Base-by-base conservation (phyloP, 179 eudicot genomes). In the Corrigiola litoralis region DNA sequence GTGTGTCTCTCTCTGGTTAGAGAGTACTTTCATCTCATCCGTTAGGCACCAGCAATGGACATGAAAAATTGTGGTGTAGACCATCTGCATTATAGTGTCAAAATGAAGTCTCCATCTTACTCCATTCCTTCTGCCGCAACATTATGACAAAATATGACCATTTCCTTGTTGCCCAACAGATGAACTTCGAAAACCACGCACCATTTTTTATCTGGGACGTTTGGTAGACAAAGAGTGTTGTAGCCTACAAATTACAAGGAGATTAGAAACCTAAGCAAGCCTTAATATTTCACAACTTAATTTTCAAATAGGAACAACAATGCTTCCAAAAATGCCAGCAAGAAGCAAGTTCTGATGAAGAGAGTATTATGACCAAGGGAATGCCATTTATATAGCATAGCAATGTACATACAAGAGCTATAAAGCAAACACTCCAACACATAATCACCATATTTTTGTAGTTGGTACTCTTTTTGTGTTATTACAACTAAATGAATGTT, bases 91-190 rank as follows among this genome's bases (percentile, higher is more conserved):
- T n/a, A n/a, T n/a, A n/a, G n/a, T n/a, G n/a, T n/a, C n/a, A n/a
- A n/a, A n/a, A n/a, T n/a, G n/a, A n/a, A n/a, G n/a, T n/a, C n/a
- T n/a, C n/a, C n/a, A n/a, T n/a, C n/a, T n/a, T n/a, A n/a, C n/a
- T n/a, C n/a, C n/a, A n/a, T n/a, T n/a, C n/a, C n/a, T n/a, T n/a
- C n/a, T n/a, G n/a, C n/a, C n/a, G n/a, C n/a, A n/a, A n/a, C n/a
- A n/a, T 74, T 53, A 63, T 23, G 48, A 58, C 24, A 50, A 48
- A 48, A 60, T 65, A 68, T 74, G 69, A 45, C 77, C 69, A 63
- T 41, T 74, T 21, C 77, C 59, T 11, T 73, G 72, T 45, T 68
- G 73, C 47, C 72, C 53, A 48, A 47, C 7, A 45, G 72, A 61
- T 28, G 72, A 55, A 41, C 66, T 58, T 63, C 68, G 77, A 5